Evolutionary conservation across 495 filamentous ascomycete genomes (phyloP).

Genomic region (Penicillium bialowiezense): DNA sequence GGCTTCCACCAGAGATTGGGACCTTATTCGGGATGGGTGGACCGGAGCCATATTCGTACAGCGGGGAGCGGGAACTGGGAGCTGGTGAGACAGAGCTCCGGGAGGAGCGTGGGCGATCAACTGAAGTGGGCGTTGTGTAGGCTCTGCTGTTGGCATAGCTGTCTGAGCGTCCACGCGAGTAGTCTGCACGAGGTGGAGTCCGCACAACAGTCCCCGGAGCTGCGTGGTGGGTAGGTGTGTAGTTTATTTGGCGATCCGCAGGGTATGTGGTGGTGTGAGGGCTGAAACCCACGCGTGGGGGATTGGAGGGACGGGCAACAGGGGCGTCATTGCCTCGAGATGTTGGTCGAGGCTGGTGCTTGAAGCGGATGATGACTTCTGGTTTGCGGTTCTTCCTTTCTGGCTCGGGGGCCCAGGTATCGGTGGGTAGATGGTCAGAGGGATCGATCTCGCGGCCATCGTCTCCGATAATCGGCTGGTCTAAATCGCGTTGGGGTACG

Average conservation of each 20-base stretch:
- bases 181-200: constrained; percentile 20
- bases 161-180: constrained; percentile 22
- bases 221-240: constrained; percentile 18
- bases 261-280: constrained; percentile 14
- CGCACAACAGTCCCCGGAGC: constrained; percentile 15
- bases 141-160: constrained; percentile 20
- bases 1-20: constrained; percentile 49
- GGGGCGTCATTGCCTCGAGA: constrained; percentile 23
- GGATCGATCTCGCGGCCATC: constrained; percentile 89
- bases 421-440: constrained; percentile 85
- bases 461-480: constrained; percentile 68
- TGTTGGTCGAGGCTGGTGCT: constrained; percentile 36
- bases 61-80: constrained; percentile 28
- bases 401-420: constrained; percentile 92
- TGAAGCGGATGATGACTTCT: constrained; percentile 53
- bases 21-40: constrained; percentile 78
- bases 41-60: constrained; percentile 34
- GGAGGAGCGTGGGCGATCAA: constrained; percentile 24
- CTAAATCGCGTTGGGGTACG: constrained; percentile 28
- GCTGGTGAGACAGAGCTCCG: constrained; percentile 34
- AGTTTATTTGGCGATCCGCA: constrained; percentile 15
- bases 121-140: constrained; percentile 25
- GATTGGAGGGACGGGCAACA: constrained; percentile 6
- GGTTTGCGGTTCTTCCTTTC: constrained; percentile 68
- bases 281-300: constrained; percentile 25